Evolutionary conservation across 768 basidiomycete species (phyloP).

Genomic region (Phlebiopsis flavidoalba): DNA sequence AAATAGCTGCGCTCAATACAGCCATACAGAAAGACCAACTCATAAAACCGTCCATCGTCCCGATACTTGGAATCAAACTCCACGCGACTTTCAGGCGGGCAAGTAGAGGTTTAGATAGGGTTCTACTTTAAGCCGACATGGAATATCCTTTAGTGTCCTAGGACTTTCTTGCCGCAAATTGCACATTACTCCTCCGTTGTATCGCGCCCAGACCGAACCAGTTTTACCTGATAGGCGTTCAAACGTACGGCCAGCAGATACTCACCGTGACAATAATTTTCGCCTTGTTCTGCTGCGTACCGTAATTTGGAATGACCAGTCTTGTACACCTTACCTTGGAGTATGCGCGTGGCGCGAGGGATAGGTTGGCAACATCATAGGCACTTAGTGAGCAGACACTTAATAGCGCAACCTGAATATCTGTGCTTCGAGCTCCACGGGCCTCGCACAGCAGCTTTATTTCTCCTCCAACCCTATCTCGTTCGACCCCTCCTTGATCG

Average conservation of each 20-base stretch:
- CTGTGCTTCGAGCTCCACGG: constrained; percentile 63
- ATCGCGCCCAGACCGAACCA: too few relatives aligned
- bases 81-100: neutral
- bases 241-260: constrained; percentile 12
- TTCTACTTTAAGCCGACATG: constrained; percentile 79
- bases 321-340: constrained; percentile 81
- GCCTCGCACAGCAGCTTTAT: constrained; percentile 74
- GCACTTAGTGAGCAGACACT: neutral
- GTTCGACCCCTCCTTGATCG: constrained; percentile 76
- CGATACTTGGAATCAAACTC: neutral
- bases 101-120: neutral
- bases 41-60: neutral
- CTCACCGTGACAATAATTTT: constrained; percentile 87
- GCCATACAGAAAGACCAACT: constrained; percentile 6
- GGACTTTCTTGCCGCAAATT: constrained; percentile 83
- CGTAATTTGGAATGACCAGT: constrained; percentile 83
- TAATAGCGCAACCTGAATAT: constrained; percentile 55
- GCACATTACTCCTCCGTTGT: constrained; percentile 83
- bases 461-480: constrained; percentile 70
- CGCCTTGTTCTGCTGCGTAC: constrained; percentile 78
- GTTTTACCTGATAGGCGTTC: too few relatives aligned
- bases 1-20: neutral
- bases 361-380: too few relatives aligned
- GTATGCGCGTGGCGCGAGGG: too few relatives aligned
- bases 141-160: constrained; percentile 79